Conservation (phyloP, 257 asterid species). For the Solanum commersonii region DNA sequence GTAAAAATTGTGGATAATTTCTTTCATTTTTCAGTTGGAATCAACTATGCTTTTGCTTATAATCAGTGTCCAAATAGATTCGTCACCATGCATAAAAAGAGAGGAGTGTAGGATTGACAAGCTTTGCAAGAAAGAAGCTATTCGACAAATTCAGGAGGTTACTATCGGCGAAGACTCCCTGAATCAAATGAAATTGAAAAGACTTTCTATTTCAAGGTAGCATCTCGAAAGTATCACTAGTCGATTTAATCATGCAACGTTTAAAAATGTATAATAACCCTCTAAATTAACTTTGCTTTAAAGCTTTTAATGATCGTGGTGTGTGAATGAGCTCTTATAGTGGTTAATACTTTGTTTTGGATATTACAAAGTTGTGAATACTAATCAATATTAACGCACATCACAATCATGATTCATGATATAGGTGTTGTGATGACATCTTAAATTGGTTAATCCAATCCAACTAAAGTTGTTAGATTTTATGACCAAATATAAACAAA, state of each 20-base stretch:
- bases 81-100: not conserved
- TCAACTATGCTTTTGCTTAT: not conserved
- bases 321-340: too few species aligned
- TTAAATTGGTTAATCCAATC: not conserved
- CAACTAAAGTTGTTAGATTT: not conserved
- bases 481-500: not conserved
- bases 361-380: not conserved
- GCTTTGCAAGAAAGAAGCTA: not conserved
- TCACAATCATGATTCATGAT: not conserved
- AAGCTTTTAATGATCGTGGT: too few species aligned
- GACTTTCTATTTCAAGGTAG: not conserved
- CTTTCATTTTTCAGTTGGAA: not conserved
- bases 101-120: not conserved
- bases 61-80: not conserved
- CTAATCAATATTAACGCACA: not conserved
- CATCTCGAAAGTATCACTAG: not conserved
- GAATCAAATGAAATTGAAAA: too few species aligned
- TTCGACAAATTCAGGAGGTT: not conserved
- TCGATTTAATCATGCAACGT: not conserved
- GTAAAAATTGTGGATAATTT: too few species aligned
- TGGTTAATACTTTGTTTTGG: not conserved
- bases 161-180: not conserved
- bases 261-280: too few species aligned
- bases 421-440: not conserved
- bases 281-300: not conserved